Percentiles rank a stretch among this genome's conserved stretches.
Conservation (phyloP, 2,329 filamentous ascomycete genomes). For the Sporothrix euskadiensis region DNA sequence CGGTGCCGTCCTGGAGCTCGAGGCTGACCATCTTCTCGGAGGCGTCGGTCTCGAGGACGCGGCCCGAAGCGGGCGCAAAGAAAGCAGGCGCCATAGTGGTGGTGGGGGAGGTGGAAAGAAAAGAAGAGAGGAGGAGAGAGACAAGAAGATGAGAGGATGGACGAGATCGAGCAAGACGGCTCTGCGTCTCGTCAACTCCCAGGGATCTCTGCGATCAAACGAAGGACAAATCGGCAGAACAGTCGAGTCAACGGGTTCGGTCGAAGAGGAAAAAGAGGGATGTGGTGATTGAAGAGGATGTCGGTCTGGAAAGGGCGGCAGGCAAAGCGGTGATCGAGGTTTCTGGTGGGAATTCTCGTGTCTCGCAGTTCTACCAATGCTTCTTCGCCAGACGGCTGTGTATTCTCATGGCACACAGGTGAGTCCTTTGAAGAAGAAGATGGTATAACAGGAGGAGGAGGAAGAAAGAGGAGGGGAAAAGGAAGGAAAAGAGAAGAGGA, state of each 20-base stretch:
- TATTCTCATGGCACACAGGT: slow-evolving; percentile 21
- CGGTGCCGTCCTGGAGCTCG: slow-evolving; percentile 87
- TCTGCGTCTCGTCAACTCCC: slow-evolving; percentile 16
- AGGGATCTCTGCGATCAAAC: not conserved
- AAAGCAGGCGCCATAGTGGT: slow-evolving; percentile 42
- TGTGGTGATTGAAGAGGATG: not conserved
- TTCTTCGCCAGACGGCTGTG: slow-evolving; percentile 30
- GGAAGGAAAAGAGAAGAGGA: not conserved
- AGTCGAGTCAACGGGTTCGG: slow-evolving; percentile 9
- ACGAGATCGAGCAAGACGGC: not conserved
- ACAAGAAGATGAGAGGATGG: not conserved
- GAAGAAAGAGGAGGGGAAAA: slow-evolving; percentile 1
- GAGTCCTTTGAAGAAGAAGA: slow-evolving; percentile 29
- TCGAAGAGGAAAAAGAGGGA: not conserved
- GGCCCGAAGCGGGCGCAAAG: slow-evolving; percentile 62
- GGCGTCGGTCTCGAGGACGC: slow-evolving; percentile 51
- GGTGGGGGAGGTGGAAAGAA: not conserved
- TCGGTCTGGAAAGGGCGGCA: not conserved
- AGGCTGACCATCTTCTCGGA: slow-evolving; percentile 72
- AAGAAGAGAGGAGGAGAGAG: not conserved
- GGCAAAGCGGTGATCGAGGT: not conserved
- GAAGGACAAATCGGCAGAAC: slow-evolving; percentile 10
- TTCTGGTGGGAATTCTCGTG: not conserved
- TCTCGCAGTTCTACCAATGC: slow-evolving; percentile 29
- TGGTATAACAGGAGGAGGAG: slow-evolving; percentile 12